phyloP scores from a whole-genome alignment of 208 protist genomes.

The Wallacemonas sp. region DNA sequence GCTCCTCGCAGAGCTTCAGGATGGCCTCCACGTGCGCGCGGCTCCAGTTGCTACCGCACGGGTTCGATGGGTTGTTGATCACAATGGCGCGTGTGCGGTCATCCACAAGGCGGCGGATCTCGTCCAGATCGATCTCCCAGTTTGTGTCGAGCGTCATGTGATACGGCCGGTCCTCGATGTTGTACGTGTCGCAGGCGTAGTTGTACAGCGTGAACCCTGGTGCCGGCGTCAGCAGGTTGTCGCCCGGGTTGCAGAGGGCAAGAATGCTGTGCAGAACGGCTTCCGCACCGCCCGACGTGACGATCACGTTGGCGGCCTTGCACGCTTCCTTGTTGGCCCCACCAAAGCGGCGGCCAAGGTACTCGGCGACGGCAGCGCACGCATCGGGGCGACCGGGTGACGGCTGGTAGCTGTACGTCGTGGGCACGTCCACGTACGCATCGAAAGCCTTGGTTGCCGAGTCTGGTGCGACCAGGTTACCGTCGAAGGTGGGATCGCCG shows the following conservation, averaged over 20 bases:
- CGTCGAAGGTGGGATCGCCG: conserved; percentile 66
- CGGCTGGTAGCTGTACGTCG: conserved; percentile 58
- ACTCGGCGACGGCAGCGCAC: conserved; percentile 53
- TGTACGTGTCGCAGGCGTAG: conserved; percentile 58
- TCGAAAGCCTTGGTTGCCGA: conserved; percentile 28
- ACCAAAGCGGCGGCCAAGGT: conserved; percentile 29
- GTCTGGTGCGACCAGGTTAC: conserved; percentile 56
- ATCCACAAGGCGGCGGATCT: conserved; percentile 70
- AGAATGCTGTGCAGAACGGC: conserved; percentile 78
- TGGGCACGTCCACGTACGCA: conserved; percentile 26
- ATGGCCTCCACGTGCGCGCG: conserved; percentile 60
- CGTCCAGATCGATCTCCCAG: conserved; percentile 87
- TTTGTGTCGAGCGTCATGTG: conserved; percentile 58
- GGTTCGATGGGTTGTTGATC: conserved; percentile 93
- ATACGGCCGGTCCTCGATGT: conserved; percentile 66
- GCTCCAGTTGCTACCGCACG: conserved; percentile 87
- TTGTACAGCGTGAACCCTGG: conserved; percentile 91
- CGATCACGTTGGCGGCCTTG: conserved; percentile 48
- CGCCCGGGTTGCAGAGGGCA: conserved; percentile 64
- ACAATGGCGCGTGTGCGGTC: conserved; percentile 78
- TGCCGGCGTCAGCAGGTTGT: conserved; percentile 86
- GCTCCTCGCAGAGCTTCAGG: conserved; percentile 59
- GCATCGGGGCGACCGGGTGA: conserved; percentile 31
- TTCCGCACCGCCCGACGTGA: conserved; percentile 75
- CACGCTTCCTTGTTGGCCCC: conserved; percentile 22